Evolutionary conservation across 768 basidiomycete genomes (phyloP), one percentile per base, ranked within the genome.

Genomic region (Mycena chlorophos): DNA sequence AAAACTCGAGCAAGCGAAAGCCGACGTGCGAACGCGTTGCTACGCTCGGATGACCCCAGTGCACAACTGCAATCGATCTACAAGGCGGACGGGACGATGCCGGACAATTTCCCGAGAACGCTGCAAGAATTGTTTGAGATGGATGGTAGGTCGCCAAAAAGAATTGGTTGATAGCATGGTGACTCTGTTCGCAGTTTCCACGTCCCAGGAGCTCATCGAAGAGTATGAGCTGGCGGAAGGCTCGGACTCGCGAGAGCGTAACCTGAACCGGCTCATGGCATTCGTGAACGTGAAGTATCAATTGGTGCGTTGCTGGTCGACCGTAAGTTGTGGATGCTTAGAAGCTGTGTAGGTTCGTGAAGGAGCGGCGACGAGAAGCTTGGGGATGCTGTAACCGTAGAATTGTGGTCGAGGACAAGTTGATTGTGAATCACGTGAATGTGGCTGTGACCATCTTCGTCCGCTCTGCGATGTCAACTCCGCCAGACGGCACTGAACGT

Each of bases 71-170:
- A 77, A 31, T 77, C 77, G 0, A 78, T 86, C 38, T 75, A 75
- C 60, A 80, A 74, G 69, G 20, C 68, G 4, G 68, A 80, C 52
- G 84, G 84, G 14, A 65, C 66, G 25, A 69, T 82, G 43, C 82
- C 82, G 65, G 46, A 58, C 8, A 61, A 66, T 14, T 88, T 79
- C 63, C 86, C 85, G 5, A 75, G 75, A 57, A 79, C 78, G 52
- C 71, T 86, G 16, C 66, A 73, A 14, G 73, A 70, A 0, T 70
- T 88, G n/a, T 83, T 84, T 61, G 62, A 65, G 25, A 65, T 85
- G 43, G 78, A 83, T 55, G 76, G 83, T 83, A 59, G 62, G 76
- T 69, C 12, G 13, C 34, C 49, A 14, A 3, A 14, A n/a, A n/a
- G 19, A n/a, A 25, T 51, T 20, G n/a, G 45, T 14, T 20, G 6